Base-by-base conservation (phyloP, 805 yeast genomes). In the Barnettozyma californica region DNA sequence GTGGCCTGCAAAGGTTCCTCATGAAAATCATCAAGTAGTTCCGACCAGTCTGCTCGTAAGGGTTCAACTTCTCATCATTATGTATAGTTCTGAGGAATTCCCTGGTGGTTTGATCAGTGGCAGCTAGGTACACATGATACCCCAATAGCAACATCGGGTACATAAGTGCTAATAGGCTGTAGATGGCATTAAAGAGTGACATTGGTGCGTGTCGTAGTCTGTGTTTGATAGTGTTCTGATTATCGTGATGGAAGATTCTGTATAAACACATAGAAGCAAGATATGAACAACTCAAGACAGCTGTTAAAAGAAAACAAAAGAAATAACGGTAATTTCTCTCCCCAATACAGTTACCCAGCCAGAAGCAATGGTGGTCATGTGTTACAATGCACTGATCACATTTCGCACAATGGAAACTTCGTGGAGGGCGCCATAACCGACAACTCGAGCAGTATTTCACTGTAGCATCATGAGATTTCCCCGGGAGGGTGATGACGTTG, bases 311-410 rank as follows among this genome's bases (percentile, higher is more conserved):
- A 54, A 81, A 85, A 2, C 58, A 56, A 36, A 82, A 48, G 57
- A 85, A 87, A 63, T 74, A 81, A 53, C 78, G 66, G 62, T 86
- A 86, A 58, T 86, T 87, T 47, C 87, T 65, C 51, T 78, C 77
- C 1, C 95, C 96, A 38, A 87, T 75, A 61, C 96, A 87, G 55
- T 81, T 86, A 58, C 84, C 83, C 44, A 87, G 60, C 79, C 86
- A 80, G 33, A 71, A 56, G 59, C 91, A 84, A 18, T 59, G 63
- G 31, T 59, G 63, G 34, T 59, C 63, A 40, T 59, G 63, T 1
- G 56, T 27, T 8, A 49, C 38, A 7, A 86, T 69, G 59, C 96
- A 88, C 8, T 71, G 70, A 52, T 78, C 79, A 65, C 96, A 87
- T 2, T 71, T 70, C 1, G 82, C 72, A 59, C 96, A 87, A 63